These are phyloP conservation scores for Pyrenula massariospora DNA, from an alignment of 495 filamentous ascomycete genomes.

Conservation along the genomic window DNA sequence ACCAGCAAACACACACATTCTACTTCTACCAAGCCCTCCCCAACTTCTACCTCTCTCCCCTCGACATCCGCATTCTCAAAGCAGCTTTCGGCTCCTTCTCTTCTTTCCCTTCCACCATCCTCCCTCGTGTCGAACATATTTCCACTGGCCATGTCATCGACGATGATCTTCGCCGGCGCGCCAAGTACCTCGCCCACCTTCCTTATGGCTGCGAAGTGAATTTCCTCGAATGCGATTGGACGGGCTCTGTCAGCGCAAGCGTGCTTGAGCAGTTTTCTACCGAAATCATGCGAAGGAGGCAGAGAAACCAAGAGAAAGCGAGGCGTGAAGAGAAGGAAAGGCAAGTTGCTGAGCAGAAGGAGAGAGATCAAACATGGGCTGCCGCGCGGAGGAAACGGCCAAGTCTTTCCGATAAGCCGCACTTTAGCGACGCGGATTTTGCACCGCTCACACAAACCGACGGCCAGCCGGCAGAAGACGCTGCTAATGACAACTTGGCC, in stretches of 20 bases:
- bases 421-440: slow-evolving; percentile 46
- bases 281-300: slow-evolving; percentile 71
- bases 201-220: slow-evolving; percentile 87
- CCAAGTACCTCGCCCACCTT: slow-evolving; percentile 85
- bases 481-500: slow-evolving; percentile 27
- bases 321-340: slow-evolving; percentile 82
- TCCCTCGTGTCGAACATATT: slow-evolving; percentile 85
- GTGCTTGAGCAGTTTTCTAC: slow-evolving; percentile 58
- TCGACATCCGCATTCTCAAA: slow-evolving; percentile 93
- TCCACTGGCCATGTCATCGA: slow-evolving; percentile 86
- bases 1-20: slow-evolving; percentile 13
- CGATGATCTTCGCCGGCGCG: slow-evolving; percentile 72
- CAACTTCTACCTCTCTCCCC: slow-evolving; percentile 84
- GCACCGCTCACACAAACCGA: slow-evolving; percentile 45
- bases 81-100: slow-evolving; percentile 77
- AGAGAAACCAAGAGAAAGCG: slow-evolving; percentile 77
- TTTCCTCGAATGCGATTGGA: slow-evolving; percentile 96
- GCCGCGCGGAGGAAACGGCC: slow-evolving; percentile 34
- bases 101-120: slow-evolving; percentile 75
- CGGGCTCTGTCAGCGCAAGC: slow-evolving; percentile 69
- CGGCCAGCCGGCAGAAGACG: slow-evolving; percentile 23
- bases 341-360: slow-evolving; percentile 71
- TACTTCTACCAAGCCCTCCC: slow-evolving; percentile 86
- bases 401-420: slow-evolving; percentile 24
- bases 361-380: slow-evolving; percentile 54